Conservation (phyloP, 805 yeast genomes). For the Ogataea methanolica region DNA sequence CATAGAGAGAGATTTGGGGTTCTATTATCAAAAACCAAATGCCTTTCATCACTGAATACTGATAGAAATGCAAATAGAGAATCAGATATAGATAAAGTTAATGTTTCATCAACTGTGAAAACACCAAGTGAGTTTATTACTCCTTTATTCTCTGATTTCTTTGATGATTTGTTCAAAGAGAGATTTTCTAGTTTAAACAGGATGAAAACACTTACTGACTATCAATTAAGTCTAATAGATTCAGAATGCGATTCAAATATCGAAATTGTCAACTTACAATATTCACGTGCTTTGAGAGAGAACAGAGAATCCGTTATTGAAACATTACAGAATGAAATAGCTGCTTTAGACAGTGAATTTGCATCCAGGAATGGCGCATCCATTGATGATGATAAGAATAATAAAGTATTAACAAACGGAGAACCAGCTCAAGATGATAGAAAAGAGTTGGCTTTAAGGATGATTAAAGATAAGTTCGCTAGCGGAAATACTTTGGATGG, state of each 20-base stretch:
- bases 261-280: slow-evolving; percentile 10
- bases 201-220: slow-evolving; percentile 6
- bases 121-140: slow-evolving; percentile 6
- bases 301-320: slow-evolving; percentile 16
- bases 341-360: slow-evolving; percentile 14
- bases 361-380: neutral
- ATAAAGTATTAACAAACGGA: neutral
- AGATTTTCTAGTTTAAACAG: slow-evolving; percentile 7
- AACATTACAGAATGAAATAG: slow-evolving; percentile 12
- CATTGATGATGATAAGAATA: neutral
- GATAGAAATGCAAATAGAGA: neutral
- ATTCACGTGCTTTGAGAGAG: slow-evolving; percentile 12
- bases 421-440: slow-evolving; percentile 1
- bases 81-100: neutral
- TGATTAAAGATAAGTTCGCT: slow-evolving; percentile 6
- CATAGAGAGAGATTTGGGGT: neutral
- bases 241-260: slow-evolving; percentile 1
- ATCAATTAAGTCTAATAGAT: slow-evolving; percentile 15
- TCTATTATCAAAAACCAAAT: neutral
- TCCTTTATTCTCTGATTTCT: slow-evolving; percentile 13
- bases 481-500: slow-evolving; percentile 9
- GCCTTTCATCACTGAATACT: neutral
- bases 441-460: slow-evolving; percentile 1
- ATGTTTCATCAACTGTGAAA: slow-evolving; percentile 4
- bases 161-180: slow-evolving; percentile 10